These are phyloP conservation scores for Starmerella khaoyaiensis DNA, from an alignment of 805 yeast species.

Conservation along the genomic window DNA sequence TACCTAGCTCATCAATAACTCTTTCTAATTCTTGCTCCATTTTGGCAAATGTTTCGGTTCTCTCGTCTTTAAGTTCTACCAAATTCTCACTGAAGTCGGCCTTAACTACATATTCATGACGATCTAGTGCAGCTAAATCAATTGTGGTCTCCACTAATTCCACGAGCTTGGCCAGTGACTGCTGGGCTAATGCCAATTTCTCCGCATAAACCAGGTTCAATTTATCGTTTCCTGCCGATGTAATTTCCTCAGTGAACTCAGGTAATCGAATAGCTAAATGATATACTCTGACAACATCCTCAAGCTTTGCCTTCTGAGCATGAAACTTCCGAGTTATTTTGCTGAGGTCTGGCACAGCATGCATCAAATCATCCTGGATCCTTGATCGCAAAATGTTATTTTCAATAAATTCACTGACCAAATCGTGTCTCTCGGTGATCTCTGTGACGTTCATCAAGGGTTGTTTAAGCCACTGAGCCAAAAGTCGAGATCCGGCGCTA, in stretches of 20 bases:
- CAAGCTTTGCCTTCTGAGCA: conserved; percentile 47
- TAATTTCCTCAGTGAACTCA: conserved; percentile 44
- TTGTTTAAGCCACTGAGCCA: conserved; percentile 92
- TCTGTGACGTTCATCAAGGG: conserved; percentile 58
- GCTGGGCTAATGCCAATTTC: conserved; percentile 40
- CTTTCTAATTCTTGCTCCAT: conserved; percentile 49
- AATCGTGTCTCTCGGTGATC: conserved; percentile 53
- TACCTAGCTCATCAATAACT: conserved; percentile 59
- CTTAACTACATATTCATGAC: conserved; percentile 71
- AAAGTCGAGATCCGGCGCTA: conserved; percentile 71
- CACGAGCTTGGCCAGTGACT: conserved; percentile 51
- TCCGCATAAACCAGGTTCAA: conserved; percentile 42
- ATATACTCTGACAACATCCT: conserved; percentile 80
- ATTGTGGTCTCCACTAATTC: conserved; percentile 87
- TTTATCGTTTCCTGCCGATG: conserved; percentile 25
- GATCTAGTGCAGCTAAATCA: conserved; percentile 69
- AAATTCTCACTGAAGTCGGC: conserved; percentile 82
- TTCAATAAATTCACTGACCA: conserved; percentile 64
- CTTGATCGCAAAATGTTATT: conserved; percentile 45
- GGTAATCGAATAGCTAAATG: conserved; percentile 67
- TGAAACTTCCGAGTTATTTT: conserved; percentile 58
- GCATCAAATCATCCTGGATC: conserved; percentile 47
- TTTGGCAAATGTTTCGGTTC: conserved; percentile 41
- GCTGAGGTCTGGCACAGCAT: conserved; percentile 73
- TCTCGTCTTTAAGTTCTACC: conserved; percentile 42